A percentile compares a stretch with the other conserved stretches of the same genome.
These are phyloP conservation scores for Lotus japonicus DNA, from an alignment of 306 rosid species.

Conservation along the genomic window DNA sequence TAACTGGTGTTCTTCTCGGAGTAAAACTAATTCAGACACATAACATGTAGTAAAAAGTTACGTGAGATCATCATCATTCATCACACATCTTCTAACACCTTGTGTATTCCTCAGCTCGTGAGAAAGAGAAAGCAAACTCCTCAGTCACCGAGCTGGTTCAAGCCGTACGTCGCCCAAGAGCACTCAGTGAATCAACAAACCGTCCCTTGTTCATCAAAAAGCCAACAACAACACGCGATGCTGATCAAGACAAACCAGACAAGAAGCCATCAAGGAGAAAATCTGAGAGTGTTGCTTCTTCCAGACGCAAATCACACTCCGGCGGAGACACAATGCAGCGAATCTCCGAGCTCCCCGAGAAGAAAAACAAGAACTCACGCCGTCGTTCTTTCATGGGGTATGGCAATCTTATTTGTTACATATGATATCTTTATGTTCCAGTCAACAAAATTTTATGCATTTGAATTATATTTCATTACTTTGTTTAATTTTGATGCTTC, in stretches of 20 bases:
- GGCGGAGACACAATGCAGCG: slow-evolving; percentile 42
- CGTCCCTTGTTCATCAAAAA: slow-evolving; percentile 50
- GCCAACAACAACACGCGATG: slow-evolving; percentile 31
- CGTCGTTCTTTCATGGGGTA: slow-evolving; percentile 55
- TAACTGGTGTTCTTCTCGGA: too few relatives aligned
- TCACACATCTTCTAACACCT: not conserved
- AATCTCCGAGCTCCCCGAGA: slow-evolving; percentile 62
- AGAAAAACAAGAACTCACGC: slow-evolving; percentile 44
- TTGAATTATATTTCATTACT: too few relatives aligned
- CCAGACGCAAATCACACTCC: slow-evolving; percentile 39
- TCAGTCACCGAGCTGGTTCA: slow-evolving; percentile 62
- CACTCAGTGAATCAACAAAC: slow-evolving; percentile 65
- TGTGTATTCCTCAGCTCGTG: slow-evolving; percentile 57
- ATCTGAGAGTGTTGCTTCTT: slow-evolving; percentile 47
- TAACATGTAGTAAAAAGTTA: too few relatives aligned
- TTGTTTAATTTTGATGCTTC: slow-evolving; percentile 1
- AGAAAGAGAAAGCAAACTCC: slow-evolving; percentile 66
- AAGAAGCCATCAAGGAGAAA: slow-evolving; percentile 40
- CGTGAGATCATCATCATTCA: not conserved
- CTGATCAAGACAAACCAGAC: slow-evolving; percentile 15
- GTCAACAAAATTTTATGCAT: too few relatives aligned
- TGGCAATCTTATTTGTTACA: too few relatives aligned
- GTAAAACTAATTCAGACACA: too few relatives aligned
- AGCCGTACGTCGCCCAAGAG: slow-evolving; percentile 77
- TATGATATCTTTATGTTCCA: too few relatives aligned